Percentiles rank a stretch among this genome's conserved stretches.
phyloP scores from a whole-genome alignment of 306 rosid genomes.

The Dalbergia oliveri region DNA sequence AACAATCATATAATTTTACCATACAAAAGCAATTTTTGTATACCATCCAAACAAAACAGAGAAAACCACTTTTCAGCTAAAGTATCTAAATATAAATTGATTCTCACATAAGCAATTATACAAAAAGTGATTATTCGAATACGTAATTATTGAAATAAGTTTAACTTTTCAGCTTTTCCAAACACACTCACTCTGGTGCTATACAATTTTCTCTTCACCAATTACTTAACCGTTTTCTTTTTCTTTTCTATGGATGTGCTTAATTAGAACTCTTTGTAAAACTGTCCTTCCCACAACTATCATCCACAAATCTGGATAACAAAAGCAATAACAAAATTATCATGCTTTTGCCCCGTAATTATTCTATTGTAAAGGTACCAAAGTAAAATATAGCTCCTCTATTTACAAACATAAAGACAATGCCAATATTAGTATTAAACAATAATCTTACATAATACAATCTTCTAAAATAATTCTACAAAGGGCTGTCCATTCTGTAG shows the following conservation, averaged over 20 bases:
- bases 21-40: too few species aligned
- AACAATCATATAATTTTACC: too few species aligned
- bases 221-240: neutral
- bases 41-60: too few species aligned
- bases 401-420: constrained; percentile 30
- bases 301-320: neutral
- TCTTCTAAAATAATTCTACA: constrained; percentile 40
- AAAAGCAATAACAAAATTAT: neutral
- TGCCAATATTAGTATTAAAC: constrained; percentile 23
- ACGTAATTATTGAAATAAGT: too few species aligned
- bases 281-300: neutral
- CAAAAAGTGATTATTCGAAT: too few species aligned
- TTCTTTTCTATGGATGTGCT: neutral
- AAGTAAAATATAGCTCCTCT: neutral
- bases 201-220: neutral
- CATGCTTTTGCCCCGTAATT: neutral
- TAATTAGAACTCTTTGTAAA: neutral
- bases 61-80: too few species aligned
- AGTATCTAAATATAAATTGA: too few species aligned
- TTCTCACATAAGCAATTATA: too few species aligned
- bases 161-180: too few species aligned
- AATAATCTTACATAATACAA: constrained; percentile 9
- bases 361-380: neutral
- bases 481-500: constrained; percentile 19
- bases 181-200: neutral